A percentile compares a stretch with the other conserved stretches of the same genome.
These are phyloP conservation scores for Populus ilicifolia DNA, from an alignment of 345 rosid genomes.

Conservation along the genomic window DNA sequence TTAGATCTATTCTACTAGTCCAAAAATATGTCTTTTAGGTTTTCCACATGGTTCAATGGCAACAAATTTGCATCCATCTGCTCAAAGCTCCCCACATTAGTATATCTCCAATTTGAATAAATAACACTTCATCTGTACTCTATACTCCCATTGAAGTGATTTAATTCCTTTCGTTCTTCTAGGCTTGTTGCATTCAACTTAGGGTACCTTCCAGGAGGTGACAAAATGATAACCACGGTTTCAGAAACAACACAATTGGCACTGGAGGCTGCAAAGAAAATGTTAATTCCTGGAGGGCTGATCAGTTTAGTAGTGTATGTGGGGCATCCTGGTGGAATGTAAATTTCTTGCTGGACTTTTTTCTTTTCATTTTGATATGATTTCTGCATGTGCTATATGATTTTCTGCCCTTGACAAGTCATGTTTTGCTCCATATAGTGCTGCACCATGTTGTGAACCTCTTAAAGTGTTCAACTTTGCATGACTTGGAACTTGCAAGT, in stretches of 20 bases:
- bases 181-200: slow-evolving; percentile 91
- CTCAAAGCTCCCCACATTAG: no score
- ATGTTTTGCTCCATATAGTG: not conserved
- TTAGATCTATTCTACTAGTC: no score
- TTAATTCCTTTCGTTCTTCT: not conserved
- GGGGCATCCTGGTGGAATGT: slow-evolving; percentile 94
- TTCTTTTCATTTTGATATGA: not conserved
- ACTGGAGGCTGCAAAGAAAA: slow-evolving; percentile 59
- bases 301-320: slow-evolving; percentile 74
- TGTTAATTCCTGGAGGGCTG: slow-evolving; percentile 63
- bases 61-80: no score
- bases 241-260: slow-evolving; percentile 62
- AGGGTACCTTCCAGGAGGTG: slow-evolving; percentile 93
- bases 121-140: not conserved
- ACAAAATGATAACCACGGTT: slow-evolving; percentile 54
- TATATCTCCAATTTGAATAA: not conserved
- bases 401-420: not conserved
- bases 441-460: not conserved
- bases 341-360: not conserved
- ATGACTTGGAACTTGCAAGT: not conserved
- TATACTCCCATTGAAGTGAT: not conserved
- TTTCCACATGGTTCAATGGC: no score
- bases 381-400: not conserved
- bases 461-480: not conserved
- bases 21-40: no score